These are phyloP conservation scores for Rhodamnia argentea DNA, from an alignment of 345 rosid genomes.

Conservation along the genomic window DNA sequence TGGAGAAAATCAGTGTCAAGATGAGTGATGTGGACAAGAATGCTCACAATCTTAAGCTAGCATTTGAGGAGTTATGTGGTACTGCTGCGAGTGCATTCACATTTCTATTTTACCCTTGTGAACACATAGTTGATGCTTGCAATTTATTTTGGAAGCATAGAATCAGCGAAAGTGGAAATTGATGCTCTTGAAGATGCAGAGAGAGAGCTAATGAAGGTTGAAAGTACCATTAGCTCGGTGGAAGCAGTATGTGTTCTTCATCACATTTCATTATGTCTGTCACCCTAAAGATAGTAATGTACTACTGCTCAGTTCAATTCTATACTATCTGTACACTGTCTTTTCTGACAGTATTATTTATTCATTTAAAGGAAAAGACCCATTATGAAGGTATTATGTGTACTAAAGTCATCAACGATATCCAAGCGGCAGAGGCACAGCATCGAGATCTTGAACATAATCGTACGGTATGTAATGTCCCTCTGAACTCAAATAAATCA, in stretches of 20 bases:
- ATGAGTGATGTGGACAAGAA: conserved; percentile 48
- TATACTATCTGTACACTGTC: neutral
- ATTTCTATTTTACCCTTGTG: neutral
- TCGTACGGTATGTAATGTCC: conserved; percentile 34
- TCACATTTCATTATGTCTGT: neutral
- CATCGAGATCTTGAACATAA: conserved; percentile 41
- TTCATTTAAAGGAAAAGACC: conserved; percentile 39
- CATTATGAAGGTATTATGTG: conserved; percentile 76
- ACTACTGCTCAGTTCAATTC: neutral
- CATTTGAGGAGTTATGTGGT: conserved; percentile 67
- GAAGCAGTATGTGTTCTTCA: conserved; percentile 32
- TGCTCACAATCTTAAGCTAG: conserved; percentile 42
- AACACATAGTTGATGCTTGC: neutral
- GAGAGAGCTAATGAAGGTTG: conserved; percentile 58
- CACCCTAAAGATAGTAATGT: neutral
- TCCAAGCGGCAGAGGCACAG: conserved; percentile 53
- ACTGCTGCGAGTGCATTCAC: neutral
- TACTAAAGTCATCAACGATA: conserved; percentile 58
- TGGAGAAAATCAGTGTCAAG: conserved; percentile 34
- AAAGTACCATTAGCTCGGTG: conserved; percentile 44
- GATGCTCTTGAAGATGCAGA: conserved; percentile 72
- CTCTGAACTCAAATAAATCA: neutral
- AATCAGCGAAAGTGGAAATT: conserved; percentile 67
- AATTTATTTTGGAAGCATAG: conserved; percentile 14
- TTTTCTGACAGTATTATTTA: neutral